phyloP scores from a whole-genome alignment of 2,329 filamentous ascomycete genomes.

The Escovopsis sp. region DNA sequence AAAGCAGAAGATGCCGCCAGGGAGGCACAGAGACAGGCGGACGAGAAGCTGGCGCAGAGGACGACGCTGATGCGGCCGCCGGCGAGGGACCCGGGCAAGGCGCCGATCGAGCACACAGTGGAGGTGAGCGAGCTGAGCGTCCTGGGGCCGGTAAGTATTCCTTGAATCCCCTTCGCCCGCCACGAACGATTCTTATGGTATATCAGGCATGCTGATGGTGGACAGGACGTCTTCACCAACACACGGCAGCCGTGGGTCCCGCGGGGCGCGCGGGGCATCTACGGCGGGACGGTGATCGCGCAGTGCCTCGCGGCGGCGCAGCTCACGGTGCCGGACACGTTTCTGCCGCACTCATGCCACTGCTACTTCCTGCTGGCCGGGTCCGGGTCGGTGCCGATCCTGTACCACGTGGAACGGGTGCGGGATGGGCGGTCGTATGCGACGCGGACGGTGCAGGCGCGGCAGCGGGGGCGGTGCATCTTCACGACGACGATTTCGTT shows the following conservation, averaged over 20 bases:
- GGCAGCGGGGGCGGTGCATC: slow-evolving; percentile 76
- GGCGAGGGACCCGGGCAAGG: slow-evolving; percentile 54
- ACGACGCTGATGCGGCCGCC: slow-evolving; percentile 50
- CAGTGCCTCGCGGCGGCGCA: slow-evolving; percentile 82
- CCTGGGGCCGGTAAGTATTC: slow-evolving; percentile 52
- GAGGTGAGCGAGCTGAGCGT: slow-evolving; percentile 69
- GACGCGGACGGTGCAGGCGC: slow-evolving; percentile 88
- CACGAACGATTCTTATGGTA: too few species aligned
- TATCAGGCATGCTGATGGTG: too few species aligned
- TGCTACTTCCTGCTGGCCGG: slow-evolving; percentile 97
- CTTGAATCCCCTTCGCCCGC: not conserved
- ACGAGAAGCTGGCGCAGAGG: slow-evolving; percentile 8
- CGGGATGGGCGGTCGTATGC: slow-evolving; percentile 81
- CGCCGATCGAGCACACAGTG: slow-evolving; percentile 76
- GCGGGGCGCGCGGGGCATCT: slow-evolving; percentile 81
- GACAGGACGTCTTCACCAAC: slow-evolving; percentile 88
- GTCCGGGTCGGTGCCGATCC: slow-evolving; percentile 66
- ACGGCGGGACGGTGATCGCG: slow-evolving; percentile 83
- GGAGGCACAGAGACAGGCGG: not conserved
- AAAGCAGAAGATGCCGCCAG: not conserved
- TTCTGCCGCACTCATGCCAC: slow-evolving; percentile 89
- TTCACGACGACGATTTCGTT: slow-evolving; percentile 95
- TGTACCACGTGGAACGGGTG: slow-evolving; percentile 91
- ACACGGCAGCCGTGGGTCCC: slow-evolving; percentile 86
- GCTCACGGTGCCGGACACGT: slow-evolving; percentile 66